Conservation (phyloP, 495 filamentous ascomycete species). For the Penicillium flavigenum region DNA sequence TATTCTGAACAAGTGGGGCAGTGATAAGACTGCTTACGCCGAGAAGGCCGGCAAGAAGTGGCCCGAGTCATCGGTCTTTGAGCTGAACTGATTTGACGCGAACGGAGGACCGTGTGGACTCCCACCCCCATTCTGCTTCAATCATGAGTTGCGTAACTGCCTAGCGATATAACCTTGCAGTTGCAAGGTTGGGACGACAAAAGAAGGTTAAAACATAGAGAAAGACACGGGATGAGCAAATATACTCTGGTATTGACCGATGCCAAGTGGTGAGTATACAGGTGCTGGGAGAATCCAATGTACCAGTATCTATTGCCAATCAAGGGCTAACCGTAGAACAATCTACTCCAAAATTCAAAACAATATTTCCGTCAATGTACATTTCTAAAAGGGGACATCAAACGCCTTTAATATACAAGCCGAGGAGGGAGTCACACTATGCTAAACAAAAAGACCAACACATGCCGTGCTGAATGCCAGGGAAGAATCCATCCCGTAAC, state of each 20-base stretch:
- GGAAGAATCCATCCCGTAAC: slow-evolving; percentile 22
- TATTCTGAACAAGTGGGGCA: slow-evolving; percentile 60
- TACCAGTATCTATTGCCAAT: slow-evolving; percentile 12
- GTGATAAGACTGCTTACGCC: slow-evolving; percentile 57
- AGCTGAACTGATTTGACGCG: slow-evolving; percentile 25
- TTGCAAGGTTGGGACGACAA: background rate
- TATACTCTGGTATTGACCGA: slow-evolving; percentile 6
- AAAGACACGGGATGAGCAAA: slow-evolving; percentile 6
- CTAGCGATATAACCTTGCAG: background rate
- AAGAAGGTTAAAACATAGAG: slow-evolving; percentile 4
- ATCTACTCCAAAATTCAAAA: slow-evolving; percentile 5
- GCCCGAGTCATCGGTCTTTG: slow-evolving; percentile 66
- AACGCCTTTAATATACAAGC: slow-evolving; percentile 36
- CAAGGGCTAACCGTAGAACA: slow-evolving; percentile 6
- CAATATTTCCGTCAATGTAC: slow-evolving; percentile 19
- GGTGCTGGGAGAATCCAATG: slow-evolving; percentile 8
- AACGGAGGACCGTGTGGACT: background rate
- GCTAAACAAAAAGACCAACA: slow-evolving; percentile 23
- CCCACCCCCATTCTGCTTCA: background rate
- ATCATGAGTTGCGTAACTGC: background rate
- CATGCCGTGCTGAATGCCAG: slow-evolving; percentile 16
- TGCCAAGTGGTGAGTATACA: slow-evolving; percentile 4
- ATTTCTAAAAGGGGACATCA: slow-evolving; percentile 13
- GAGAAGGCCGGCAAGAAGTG: slow-evolving; percentile 67
- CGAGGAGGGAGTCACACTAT: slow-evolving; percentile 28